Conservation (phyloP, 352 stramenopile genomes). For the Pseudoperonospora humuli region DNA sequence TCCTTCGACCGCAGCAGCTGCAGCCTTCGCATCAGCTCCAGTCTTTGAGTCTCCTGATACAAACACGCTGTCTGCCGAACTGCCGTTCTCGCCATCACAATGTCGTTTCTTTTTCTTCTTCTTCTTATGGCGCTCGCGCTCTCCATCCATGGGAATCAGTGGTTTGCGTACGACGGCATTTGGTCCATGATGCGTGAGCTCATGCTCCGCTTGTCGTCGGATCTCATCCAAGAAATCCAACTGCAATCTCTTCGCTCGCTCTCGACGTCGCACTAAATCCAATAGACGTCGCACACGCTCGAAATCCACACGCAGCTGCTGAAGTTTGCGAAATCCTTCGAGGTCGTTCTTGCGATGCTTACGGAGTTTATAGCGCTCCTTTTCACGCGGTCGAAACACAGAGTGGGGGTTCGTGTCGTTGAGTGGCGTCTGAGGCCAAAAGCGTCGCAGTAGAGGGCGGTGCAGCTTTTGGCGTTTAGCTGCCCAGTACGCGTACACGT, state of each 20-base stretch:
- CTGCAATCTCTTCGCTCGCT: constrained; percentile 77
- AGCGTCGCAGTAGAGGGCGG: constrained; percentile 91
- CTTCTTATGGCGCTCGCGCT: constrained; percentile 42
- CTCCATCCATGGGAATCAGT: constrained; percentile 44
- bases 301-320: constrained; percentile 91
- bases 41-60: constrained; percentile 10
- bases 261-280: constrained; percentile 78
- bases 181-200: constrained; percentile 36
- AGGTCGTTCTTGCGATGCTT: constrained; percentile 96
- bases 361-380: constrained; percentile 95
- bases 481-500: constrained; percentile 95
- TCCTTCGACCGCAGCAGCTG: constrained; percentile 17
- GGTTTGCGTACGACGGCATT: constrained; percentile 41
- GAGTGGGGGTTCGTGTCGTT: constrained; percentile 98
- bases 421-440: constrained; percentile 92
- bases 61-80: background rate
- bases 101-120: constrained; percentile 75
- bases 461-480: constrained; percentile 88
- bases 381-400: constrained; percentile 96
- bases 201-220: constrained; percentile 50
- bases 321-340: constrained; percentile 91
- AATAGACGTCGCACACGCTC: constrained; percentile 80
- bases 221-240: constrained; percentile 79
- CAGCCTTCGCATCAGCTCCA: constrained; percentile 9
- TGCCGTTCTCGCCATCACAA: constrained; percentile 32